A percentile compares a stretch with the other conserved stretches of the same genome.
Evolutionary conservation across 805 yeast genomes (phyloP).

Genomic region (Cyberlindnera mycetangii): DNA sequence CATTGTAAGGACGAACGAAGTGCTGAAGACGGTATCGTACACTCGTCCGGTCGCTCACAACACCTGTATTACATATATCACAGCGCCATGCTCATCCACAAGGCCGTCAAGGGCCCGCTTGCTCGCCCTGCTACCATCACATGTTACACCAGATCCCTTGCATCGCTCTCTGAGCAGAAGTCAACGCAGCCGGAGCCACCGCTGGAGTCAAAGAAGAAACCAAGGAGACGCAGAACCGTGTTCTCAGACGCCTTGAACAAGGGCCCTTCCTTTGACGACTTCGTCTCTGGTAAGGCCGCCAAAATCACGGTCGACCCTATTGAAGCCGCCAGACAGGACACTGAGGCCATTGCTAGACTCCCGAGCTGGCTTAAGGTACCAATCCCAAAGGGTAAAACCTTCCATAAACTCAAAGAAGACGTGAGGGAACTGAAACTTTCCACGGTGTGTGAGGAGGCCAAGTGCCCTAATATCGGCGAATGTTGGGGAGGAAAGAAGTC

Average conservation of each 20-base stretch:
- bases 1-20: background rate
- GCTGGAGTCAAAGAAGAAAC: slow-evolving; percentile 24
- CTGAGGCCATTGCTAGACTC: slow-evolving; percentile 53
- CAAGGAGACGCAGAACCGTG: slow-evolving; percentile 48
- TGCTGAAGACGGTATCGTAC: background rate
- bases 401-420: slow-evolving; percentile 76
- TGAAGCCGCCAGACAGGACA: slow-evolving; percentile 65
- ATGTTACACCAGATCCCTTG: slow-evolving; percentile 14
- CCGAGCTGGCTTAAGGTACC: slow-evolving; percentile 96
- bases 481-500: slow-evolving; percentile 97
- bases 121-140: slow-evolving; percentile 7
- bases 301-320: slow-evolving; percentile 67
- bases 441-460: slow-evolving; percentile 98
- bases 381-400: slow-evolving; percentile 92
- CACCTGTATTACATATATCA: background rate
- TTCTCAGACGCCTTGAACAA: slow-evolving; percentile 68
- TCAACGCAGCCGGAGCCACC: background rate
- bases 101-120: slow-evolving; percentile 5
- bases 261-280: slow-evolving; percentile 95
- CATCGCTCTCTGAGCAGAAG: slow-evolving; percentile 16
- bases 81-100: slow-evolving; percentile 3
- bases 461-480: slow-evolving; percentile 99
- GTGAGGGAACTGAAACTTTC: slow-evolving; percentile 84
- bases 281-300: slow-evolving; percentile 77
- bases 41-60: background rate